A percentile compares a stretch with the other conserved stretches of the same genome.
These are phyloP conservation scores for Trypanosoma melophagium DNA, from an alignment of 208 protist species.

Conservation along the genomic window DNA sequence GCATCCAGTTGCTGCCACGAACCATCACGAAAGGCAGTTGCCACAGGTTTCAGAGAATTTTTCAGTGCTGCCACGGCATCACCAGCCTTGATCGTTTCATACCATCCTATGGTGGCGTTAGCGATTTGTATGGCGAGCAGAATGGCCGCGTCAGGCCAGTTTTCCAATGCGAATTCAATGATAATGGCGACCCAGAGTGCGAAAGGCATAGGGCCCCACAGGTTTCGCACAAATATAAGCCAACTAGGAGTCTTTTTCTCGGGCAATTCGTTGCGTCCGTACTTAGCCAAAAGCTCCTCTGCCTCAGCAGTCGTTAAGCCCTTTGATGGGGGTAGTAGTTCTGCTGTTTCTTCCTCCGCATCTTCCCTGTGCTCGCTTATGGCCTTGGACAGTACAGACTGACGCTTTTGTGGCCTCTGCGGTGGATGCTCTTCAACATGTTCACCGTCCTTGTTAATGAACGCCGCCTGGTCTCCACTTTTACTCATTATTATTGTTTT, in stretches of 20 bases:
- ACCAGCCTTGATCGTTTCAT: constrained; percentile 92
- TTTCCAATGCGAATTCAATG: constrained; percentile 85
- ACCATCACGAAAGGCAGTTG: constrained; percentile 85
- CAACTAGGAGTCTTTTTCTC: constrained; percentile 75
- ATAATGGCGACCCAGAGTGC: constrained; percentile 88
- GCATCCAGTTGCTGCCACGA: constrained; percentile 80
- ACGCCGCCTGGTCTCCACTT: too few species aligned
- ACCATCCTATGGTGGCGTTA: constrained; percentile 86
- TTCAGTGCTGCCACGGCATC: constrained; percentile 92
- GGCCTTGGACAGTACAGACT: constrained; percentile 78
- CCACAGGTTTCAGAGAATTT: constrained; percentile 78
- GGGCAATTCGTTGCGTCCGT: constrained; percentile 74
- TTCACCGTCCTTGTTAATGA: background rate
- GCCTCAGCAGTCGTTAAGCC: constrained; percentile 68
- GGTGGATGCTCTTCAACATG: constrained; percentile 37
- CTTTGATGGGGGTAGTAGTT: constrained; percentile 33
- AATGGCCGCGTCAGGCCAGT: constrained; percentile 85
- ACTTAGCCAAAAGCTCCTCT: constrained; percentile 58
- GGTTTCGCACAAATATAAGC: constrained; percentile 73
- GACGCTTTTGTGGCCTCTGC: constrained; percentile 60
- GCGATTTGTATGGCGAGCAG: constrained; percentile 81
- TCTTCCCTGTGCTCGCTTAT: constrained; percentile 60
- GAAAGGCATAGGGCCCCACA: constrained; percentile 87
- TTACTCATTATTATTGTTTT: too few species aligned
- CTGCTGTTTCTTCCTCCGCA: constrained; percentile 6